Evolutionary conservation across 2,329 filamentous ascomycete species (phyloP).

Genomic region (Fusarium avenaceum): DNA sequence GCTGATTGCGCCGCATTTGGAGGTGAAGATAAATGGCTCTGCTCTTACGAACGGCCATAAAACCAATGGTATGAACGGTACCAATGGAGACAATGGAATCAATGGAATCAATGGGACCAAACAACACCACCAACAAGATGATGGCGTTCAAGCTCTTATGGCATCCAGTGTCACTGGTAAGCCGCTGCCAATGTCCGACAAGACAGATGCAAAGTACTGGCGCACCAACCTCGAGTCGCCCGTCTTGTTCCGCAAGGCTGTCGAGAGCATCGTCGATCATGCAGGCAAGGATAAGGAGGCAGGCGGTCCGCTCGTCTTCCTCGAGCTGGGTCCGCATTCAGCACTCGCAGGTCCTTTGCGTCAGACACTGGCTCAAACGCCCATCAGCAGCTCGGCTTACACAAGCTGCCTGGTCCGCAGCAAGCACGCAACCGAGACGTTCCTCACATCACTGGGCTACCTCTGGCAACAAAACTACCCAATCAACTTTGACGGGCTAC

Average conservation of each 20-base stretch:
- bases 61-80: slow-evolving; percentile 4
- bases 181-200: background rate
- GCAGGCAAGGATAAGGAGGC: slow-evolving; percentile 2
- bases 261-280: slow-evolving; percentile 17
- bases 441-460: slow-evolving; percentile 9
- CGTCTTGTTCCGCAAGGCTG: slow-evolving; percentile 44
- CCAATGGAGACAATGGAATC: background rate
- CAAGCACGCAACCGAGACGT: slow-evolving; percentile 11
- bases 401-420: slow-evolving; percentile 7
- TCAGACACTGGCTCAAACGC: slow-evolving; percentile 6
- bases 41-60: slow-evolving; percentile 10
- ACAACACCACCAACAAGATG: slow-evolving; percentile 3
- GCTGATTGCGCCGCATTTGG: slow-evolving; percentile 11
- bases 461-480: slow-evolving; percentile 10
- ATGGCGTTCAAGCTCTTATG: slow-evolving; percentile 7
- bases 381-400: slow-evolving; percentile 9
- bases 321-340: slow-evolving; percentile 49
- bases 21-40: slow-evolving; percentile 4
- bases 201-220: slow-evolving; percentile 48
- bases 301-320: slow-evolving; percentile 18
- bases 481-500: slow-evolving; percentile 10
- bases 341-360: slow-evolving; percentile 45
- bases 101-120: slow-evolving; percentile 9
- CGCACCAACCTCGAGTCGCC: slow-evolving; percentile 49
- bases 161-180: slow-evolving; percentile 16